Evolutionary conservation across 2,329 filamentous ascomycete species (phyloP).

Genomic region (Exophiala xenobiotica): DNA sequence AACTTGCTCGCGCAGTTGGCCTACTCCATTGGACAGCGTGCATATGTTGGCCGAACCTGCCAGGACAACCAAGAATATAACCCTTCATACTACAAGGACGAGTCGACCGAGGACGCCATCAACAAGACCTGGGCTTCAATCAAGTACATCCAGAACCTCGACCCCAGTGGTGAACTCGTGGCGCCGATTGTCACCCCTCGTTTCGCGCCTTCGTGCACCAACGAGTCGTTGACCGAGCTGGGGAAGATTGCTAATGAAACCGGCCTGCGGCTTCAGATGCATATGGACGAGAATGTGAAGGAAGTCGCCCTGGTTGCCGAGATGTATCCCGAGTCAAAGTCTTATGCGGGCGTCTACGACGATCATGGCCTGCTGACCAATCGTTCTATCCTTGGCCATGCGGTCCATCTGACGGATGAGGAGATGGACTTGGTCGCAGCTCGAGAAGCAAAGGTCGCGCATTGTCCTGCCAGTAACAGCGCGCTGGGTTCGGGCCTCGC

Average conservation of each 20-base stretch:
- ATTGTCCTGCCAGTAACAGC: slow-evolving; percentile 86
- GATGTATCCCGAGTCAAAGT: slow-evolving; percentile 63
- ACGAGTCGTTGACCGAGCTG: slow-evolving; percentile 58
- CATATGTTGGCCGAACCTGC: slow-evolving; percentile 89
- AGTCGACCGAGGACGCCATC: slow-evolving; percentile 58
- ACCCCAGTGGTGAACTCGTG: slow-evolving; percentile 63
- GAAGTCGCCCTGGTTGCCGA: slow-evolving; percentile 70
- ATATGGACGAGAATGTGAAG: slow-evolving; percentile 76
- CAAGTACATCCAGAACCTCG: slow-evolving; percentile 63
- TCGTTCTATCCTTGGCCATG: slow-evolving; percentile 81
- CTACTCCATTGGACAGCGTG: slow-evolving; percentile 72
- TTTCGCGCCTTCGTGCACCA: slow-evolving; percentile 57
- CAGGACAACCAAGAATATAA: slow-evolving; percentile 72
- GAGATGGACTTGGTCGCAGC: slow-evolving; percentile 66
- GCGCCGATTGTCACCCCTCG: slow-evolving; percentile 75
- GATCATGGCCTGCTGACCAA: slow-evolving; percentile 64
- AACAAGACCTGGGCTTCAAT: slow-evolving; percentile 60
- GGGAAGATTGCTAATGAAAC: slow-evolving; percentile 61
- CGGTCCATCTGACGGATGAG: slow-evolving; percentile 66
- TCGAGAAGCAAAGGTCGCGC: slow-evolving; percentile 66
- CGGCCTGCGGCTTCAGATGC: slow-evolving; percentile 70
- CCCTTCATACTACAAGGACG: slow-evolving; percentile 79
- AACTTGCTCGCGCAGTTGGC: slow-evolving; percentile 86
- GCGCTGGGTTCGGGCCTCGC: slow-evolving; percentile 77
- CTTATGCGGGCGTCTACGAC: slow-evolving; percentile 81